Evolutionary conservation across 75 land plant species (phyloP), one percentile per base, ranked within the genome.

Genomic region (Picea sitchensis): DNA sequence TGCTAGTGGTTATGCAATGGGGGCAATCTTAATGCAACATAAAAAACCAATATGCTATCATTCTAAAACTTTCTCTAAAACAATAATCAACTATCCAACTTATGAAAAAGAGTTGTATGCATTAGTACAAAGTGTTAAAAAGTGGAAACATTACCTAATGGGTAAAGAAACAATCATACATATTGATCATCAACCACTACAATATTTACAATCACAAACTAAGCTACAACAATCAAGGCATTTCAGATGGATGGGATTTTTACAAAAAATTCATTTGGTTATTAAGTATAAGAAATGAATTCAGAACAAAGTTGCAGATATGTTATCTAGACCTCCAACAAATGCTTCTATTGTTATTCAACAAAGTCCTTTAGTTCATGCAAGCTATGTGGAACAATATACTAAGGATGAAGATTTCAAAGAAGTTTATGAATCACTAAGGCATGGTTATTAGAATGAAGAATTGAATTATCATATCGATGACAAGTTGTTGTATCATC

Each of bases 61-160:
- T n/a, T n/a, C n/a, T n/a, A n/a, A n/a, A n/a, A 77, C 56, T 4
- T 82, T 82, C 51, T 13, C 30, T 15, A 26, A 67, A 8, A n/a
- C 30, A 54, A 60, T 77, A 47, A 82, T 65, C 3, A 82, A 82
- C 32, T 82, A 82, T 58, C 60, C 26, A 34, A 82, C 65, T 17
- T 59, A 77, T 67, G 79, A 77, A 34, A 82, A 77, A 47, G 60
- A 77, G 18, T 68, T 82, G 13, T 58, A 23, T 30, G 58, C 34
- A 23, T 23, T 77, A 6, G 54, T 82, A 17, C 34, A 77, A 56
- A 56, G 73, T 30, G 77, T 82, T 75, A 58, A 77, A 58, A 79
- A 65, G 47, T 77, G 73, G 36, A 65, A 58, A 58, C 82, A 59
- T 73, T 82, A 77, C 12, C 26, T 82, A 11, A 34, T 77, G 58